Base-by-base conservation (phyloP, 495 filamentous ascomycete species). In the Paragyromitra xinjiangensis region DNA sequence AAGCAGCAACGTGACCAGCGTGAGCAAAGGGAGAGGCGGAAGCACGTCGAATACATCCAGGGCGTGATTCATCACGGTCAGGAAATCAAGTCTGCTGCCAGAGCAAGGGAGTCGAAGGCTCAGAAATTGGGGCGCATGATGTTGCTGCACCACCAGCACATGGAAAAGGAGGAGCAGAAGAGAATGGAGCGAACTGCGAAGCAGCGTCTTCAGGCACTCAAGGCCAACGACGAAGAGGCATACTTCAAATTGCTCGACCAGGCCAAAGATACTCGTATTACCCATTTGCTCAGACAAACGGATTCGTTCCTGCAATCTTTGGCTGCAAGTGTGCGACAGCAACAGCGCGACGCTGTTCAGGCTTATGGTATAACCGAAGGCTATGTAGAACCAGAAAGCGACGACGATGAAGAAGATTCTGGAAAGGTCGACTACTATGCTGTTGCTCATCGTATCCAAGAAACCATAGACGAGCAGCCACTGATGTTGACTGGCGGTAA, bases 161-260 rank as follows among this genome's bases (percentile, higher is more conserved):
- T 98, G 84, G 95, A 98, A 84, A 97, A 97, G 83, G 95, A 99
- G 86, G 95, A 99, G 86, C 95, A 98, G 87, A 97, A 95, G 85
- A 91, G 95, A 75, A 90, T 98, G 78, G 95, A 99, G 84, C 88
- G 96, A 69, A 99, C 94, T 14, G 95, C 95, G 40, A 98, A 98
- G 86, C 95, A 98, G 85, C 96, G 95, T 98, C 92, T 99, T 51
- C 94, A 97, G 84, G 96, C 96, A 40, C 86, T 99, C 84, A 98
- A 97, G 85, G 94, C 95, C 79, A 97, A 99, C 89, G 95, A 99
- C 84, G 95, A 99, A 87, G 95, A 97, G 84, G 96, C 95, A 0
- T 99, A 99, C 82, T 86, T 98, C 81, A 98, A 97, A 83, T 87
- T 99, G 77, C 90, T 99, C 77, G 95, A 94, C 82, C 94, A 99